Evolutionary conservation across 2,329 filamentous ascomycete species (phyloP).

Genomic region (Drechslerella stenobrocha): DNA sequence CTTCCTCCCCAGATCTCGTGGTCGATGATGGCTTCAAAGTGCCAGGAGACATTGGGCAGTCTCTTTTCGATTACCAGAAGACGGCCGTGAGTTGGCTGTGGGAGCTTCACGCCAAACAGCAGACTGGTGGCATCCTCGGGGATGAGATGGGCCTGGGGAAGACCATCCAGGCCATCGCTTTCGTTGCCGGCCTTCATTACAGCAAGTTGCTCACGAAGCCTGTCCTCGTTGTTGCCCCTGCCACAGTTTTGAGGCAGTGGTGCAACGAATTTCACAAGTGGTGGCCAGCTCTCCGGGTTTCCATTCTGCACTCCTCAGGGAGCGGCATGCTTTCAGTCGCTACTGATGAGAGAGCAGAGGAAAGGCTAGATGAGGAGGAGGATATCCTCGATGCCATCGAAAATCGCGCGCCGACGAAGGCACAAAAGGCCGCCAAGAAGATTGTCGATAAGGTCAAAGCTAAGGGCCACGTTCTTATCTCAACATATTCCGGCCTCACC

Average conservation of each 20-base stretch:
- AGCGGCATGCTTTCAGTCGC: slow-evolving; percentile 89
- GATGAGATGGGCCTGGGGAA: slow-evolving; percentile 99
- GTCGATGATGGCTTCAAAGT: slow-evolving; percentile 77
- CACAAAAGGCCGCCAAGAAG: slow-evolving; percentile 71
- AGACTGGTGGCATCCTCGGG: slow-evolving; percentile 87
- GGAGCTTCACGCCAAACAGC: slow-evolving; percentile 80
- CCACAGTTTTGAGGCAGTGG: slow-evolving; percentile 95
- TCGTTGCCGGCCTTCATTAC: slow-evolving; percentile 87
- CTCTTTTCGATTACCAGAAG: slow-evolving; percentile 94
- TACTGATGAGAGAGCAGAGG: slow-evolving; percentile 63
- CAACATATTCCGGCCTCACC: slow-evolving; percentile 93
- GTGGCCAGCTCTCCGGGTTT: slow-evolving; percentile 98
- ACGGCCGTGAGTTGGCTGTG: slow-evolving; percentile 95
- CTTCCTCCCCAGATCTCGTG: slow-evolving; percentile 73
- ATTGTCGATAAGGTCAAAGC: slow-evolving; percentile 74
- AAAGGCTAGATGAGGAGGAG: slow-evolving; percentile 58
- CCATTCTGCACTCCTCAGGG: slow-evolving; percentile 90
- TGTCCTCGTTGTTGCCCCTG: slow-evolving; percentile 87
- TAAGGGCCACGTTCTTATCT: slow-evolving; percentile 80
- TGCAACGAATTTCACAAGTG: slow-evolving; percentile 97
- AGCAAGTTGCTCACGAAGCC: slow-evolving; percentile 79
- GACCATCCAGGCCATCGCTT: slow-evolving; percentile 78
- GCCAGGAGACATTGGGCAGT: slow-evolving; percentile 89
- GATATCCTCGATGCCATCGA: slow-evolving; percentile 60
- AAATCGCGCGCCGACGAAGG: slow-evolving; percentile 59